Base-by-base conservation (phyloP, 331 rosid species). In the Erythrophleum ivorense region DNA sequence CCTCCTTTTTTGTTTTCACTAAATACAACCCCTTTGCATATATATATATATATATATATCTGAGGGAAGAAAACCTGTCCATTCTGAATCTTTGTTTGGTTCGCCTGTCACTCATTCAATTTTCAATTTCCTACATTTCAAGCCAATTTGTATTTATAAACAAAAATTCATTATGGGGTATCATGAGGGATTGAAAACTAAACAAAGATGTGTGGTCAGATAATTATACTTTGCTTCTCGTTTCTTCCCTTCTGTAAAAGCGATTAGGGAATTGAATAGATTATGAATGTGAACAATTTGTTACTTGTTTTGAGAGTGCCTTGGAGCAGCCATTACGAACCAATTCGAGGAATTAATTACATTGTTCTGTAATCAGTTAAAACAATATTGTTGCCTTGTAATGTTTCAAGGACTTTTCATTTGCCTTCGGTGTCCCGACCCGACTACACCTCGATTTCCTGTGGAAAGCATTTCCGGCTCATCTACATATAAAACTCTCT, bases 31-130 rank as follows among this genome's bases (percentile, higher is more conserved):
- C 53, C 16, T 48, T 11, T 46, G 13, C 50, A 24, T 58, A 19
- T 19, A 21, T 58, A 58, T 64, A 14, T 4, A 4, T 58, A 58
- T 64, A 14, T 4, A 4, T 15, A 52, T 5, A 5, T 14, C 1
- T 5, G 11, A 13, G 19, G 7, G 57, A 15, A 46, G 52, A 46
- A 2, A 9, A 3, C 57, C 5, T 64, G 29, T 36, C 49, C 50
- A 45, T 75, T 75, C 66, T 70, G 59, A 75, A 71, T 83, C 81
- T 49, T 69, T 19, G 79, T 81, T 73, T 24, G 46, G 66, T 67
- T 50, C 77, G 57, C 50, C 72, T 52, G 21, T 79, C 74, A 73
- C 86, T 83, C 82, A 43, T 67, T 40, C 52, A 5, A 4, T 15
- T 9, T 9, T 19, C 54, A 14, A 9, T 41, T 45, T 5, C 75